Base-by-base conservation (phyloP, 1,139 yeast genomes). In the Blastobotrys arbuscula region DNA sequence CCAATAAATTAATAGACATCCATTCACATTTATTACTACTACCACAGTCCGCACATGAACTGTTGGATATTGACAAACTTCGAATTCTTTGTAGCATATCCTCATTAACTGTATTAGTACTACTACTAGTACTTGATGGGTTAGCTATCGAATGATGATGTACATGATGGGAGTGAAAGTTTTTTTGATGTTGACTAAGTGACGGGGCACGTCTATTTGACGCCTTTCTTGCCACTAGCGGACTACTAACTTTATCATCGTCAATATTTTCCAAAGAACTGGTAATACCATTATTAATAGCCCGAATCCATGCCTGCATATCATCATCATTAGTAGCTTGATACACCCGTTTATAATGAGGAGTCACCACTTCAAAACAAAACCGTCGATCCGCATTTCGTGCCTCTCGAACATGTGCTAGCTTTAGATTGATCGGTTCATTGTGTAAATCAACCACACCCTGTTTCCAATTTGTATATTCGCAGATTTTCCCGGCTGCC, bases 381-480 rank as follows among this genome's bases (percentile, higher is more conserved):
- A 70, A 76, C 31, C 77, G 62, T 10, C 77, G 63, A 39, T 74
- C 77, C 1, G 71, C 65, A 34, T 71, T 42, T 66, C 76, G 44
- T 71, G 78, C 63, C 63, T 71, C 68, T 71, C 86, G 52, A 19
- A 86, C 82, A 51, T 78, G 77, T 1, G 94, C 82, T 53, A 85
- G 74, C 1, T 89, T 84, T 40, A 88, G 65, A 55, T 84, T 87
- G 16, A 88, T 79, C 1, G 95, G 94, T 16, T 75, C 76, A 54
- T 80, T 78, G 49, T 85, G 81, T 15, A 82, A 76, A 23, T 75
- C 77, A 15, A 47, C 50, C 12, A 73, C 44, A 10, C 89, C 88
- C 51, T 76, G 82, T 60, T 90, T 77, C 95, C 95, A 87, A 65
- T 86, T 90, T 39, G 86, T 75, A 62, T 78, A 87, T 61, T 87